These are phyloP conservation scores for Claviceps sp. DNA, from an alignment of 2,329 filamentous ascomycete species.

Conservation along the genomic window DNA sequence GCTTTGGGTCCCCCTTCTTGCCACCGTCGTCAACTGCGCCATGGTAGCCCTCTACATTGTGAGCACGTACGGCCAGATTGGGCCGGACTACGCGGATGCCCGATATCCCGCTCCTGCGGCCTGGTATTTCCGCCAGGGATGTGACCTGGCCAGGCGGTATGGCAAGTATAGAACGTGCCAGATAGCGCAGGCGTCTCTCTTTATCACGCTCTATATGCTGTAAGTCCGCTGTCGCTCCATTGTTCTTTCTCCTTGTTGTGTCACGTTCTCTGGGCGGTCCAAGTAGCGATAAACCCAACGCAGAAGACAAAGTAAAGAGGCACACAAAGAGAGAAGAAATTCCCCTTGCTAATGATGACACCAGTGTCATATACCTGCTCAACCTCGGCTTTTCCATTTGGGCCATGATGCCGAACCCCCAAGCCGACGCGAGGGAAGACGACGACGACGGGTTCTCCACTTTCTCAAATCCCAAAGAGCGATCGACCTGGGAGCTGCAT, in stretches of 20 bases:
- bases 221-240: constrained; percentile 27
- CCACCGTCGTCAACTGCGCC: constrained; percentile 40
- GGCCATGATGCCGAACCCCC: constrained; percentile 42
- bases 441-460: constrained; percentile 29
- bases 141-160: constrained; percentile 43
- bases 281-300: background rate
- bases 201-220: constrained; percentile 53
- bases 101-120: constrained; percentile 46
- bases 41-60: constrained; percentile 50
- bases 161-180: constrained; percentile 45
- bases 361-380: constrained; percentile 44
- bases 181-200: constrained; percentile 56
- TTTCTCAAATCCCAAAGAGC: constrained; percentile 23
- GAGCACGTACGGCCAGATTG: constrained; percentile 57
- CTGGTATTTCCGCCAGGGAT: constrained; percentile 66
- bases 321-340: no score
- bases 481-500: constrained; percentile 45
- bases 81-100: constrained; percentile 58
- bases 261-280: background rate
- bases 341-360: background rate
- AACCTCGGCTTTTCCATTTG: constrained; percentile 48
- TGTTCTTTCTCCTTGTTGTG: background rate
- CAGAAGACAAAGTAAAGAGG: no score
- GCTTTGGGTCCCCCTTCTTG: constrained; percentile 54
- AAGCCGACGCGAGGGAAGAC: constrained; percentile 32